Base-by-base conservation (phyloP, 176 grass and related monocot genomes). In the Zea mays region DNA sequence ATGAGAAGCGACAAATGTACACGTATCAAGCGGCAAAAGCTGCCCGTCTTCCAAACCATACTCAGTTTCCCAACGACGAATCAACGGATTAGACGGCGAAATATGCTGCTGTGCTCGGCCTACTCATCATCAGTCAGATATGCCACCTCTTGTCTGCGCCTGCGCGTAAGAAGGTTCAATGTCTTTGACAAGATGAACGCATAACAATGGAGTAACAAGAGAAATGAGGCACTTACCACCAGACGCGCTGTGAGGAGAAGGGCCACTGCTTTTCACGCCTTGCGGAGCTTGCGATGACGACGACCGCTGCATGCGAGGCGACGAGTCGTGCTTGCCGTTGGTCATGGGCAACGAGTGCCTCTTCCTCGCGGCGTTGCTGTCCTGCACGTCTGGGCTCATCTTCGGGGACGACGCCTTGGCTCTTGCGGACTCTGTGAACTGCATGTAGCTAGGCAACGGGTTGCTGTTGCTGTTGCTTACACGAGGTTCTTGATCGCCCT, bases 391-490 rank as follows among this genome's bases (percentile, higher is more conserved):
- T 7, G 96, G 92, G 74, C 96, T 92, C 63, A 90, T 76, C 64
- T 99, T 99, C 10, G 90, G 92, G 45, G 96, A 95, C 49, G 88
- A 85, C 10, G 84, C 52, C 80, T 99, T 99, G 75, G 96, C 96
- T 70, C 85, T 93, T 62, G 96, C 96, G 64, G 92, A 99, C 87
- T 90, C 85, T 73, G 96, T 99, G 40, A 89, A 91, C 64, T 99
- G 96, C 96, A 99, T 99, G 37, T 99, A 99, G 74, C 96, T 90
- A 34, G 96, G 96, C 62, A 99, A 67, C 21, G 90, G 80, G 65
- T 68, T 90, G 88, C 85, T 93, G 65, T 64, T 93, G 88, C 87
- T 93, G 33, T 88, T 93, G 81, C 96, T 99, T 17, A 95, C 86
- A 20, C 92, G 81, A 55, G 92, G 87, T 75, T 99, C 96, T 73